Evolutionary conservation across 805 yeast genomes (phyloP).

Genomic region (Debaryomyces castellii): DNA sequence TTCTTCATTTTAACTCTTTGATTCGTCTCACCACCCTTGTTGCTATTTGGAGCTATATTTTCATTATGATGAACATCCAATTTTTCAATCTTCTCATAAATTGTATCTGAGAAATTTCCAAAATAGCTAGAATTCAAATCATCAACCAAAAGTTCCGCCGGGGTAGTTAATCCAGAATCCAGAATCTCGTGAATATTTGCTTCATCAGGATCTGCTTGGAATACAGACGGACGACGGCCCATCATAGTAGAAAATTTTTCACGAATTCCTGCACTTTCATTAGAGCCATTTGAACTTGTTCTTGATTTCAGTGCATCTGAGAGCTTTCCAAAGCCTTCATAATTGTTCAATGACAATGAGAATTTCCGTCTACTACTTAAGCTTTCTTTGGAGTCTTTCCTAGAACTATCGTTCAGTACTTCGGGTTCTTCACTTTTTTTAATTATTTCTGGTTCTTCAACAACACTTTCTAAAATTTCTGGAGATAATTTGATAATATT

Average conservation of each 20-base stretch:
- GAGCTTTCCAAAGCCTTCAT: too few relatives aligned
- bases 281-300: not conserved
- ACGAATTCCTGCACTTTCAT: slow-evolving; percentile 18
- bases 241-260: slow-evolving; percentile 36
- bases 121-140: slow-evolving; percentile 30
- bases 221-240: slow-evolving; percentile 41
- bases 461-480: slow-evolving; percentile 31
- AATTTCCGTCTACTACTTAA: not conserved
- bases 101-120: slow-evolving; percentile 10
- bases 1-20: slow-evolving; percentile 43
- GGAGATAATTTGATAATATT: slow-evolving; percentile 40
- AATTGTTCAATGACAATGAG: not conserved
- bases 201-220: slow-evolving; percentile 37
- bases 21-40: not conserved
- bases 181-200: slow-evolving; percentile 38
- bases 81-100: slow-evolving; percentile 5
- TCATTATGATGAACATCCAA: slow-evolving; percentile 1
- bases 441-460: not conserved
- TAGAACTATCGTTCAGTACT: not conserved
- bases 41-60: slow-evolving; percentile 1
- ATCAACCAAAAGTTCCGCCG: slow-evolving; percentile 40
- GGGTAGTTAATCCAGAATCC: slow-evolving; percentile 39
- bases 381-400: not conserved
- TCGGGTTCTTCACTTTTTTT: not conserved
- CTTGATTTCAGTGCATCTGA: not conserved